phyloP scores from a whole-genome alignment of 805 yeast genomes.

The Yarrowia sp. region DNA sequence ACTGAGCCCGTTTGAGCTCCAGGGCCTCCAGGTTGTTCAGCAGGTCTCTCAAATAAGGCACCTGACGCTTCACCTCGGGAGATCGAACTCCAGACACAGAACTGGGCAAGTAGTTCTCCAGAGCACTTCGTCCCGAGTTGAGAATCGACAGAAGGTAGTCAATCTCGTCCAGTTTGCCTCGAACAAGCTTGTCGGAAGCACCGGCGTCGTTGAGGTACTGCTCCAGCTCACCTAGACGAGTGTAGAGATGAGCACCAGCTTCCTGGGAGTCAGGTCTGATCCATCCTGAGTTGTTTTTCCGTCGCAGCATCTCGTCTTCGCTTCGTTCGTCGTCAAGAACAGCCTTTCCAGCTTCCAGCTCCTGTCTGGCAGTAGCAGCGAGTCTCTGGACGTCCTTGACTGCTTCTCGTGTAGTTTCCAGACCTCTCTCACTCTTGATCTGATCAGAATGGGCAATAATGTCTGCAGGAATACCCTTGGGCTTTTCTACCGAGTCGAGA shows the following conservation, averaged over 20 bases:
- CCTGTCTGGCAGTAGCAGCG: slow-evolving; percentile 53
- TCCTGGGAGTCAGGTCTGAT: slow-evolving; percentile 56
- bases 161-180: slow-evolving; percentile 57
- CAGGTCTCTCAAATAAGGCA: slow-evolving; percentile 10
- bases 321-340: slow-evolving; percentile 59
- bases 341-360: slow-evolving; percentile 49
- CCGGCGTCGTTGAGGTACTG: slow-evolving; percentile 63
- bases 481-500: slow-evolving; percentile 65
- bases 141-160: slow-evolving; percentile 56
- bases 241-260: slow-evolving; percentile 54
- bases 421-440: slow-evolving; percentile 62
- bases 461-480: slow-evolving; percentile 63
- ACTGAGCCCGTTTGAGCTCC: slow-evolving; percentile 45
- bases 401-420: slow-evolving; percentile 53
- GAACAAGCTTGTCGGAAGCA: slow-evolving; percentile 64
- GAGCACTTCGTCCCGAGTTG: slow-evolving; percentile 50
- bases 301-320: slow-evolving; percentile 62
- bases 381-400: slow-evolving; percentile 57
- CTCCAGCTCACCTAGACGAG: slow-evolving; percentile 56
- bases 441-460: slow-evolving; percentile 63
- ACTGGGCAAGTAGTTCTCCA: slow-evolving; percentile 49
- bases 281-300: slow-evolving; percentile 66
- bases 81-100: slow-evolving; percentile 45
- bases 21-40: slow-evolving; percentile 30
- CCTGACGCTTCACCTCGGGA: slow-evolving; percentile 18